Conservation (phyloP, 208 protist species). For the Acanthamoeba triangularis region DNA sequence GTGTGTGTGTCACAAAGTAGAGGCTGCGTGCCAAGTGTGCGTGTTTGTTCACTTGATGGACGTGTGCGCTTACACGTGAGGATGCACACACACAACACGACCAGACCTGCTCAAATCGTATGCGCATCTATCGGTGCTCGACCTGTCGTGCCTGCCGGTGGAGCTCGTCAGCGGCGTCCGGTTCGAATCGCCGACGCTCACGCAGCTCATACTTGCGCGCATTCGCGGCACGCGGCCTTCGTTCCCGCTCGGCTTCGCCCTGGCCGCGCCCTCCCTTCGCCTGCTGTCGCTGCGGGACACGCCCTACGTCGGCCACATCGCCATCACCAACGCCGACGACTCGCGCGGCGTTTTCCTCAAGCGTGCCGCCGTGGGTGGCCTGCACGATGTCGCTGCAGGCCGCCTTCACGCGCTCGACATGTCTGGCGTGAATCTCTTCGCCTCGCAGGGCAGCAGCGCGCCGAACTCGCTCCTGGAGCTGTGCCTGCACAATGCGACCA, state of each 20-base stretch:
- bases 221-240: background rate
- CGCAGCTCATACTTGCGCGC: background rate
- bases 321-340: background rate
- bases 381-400: background rate
- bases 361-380: background rate
- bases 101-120: conserved; percentile 31
- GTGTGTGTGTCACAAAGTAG: background rate
- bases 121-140: background rate
- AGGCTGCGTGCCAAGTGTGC: background rate
- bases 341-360: background rate
- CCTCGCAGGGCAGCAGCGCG: background rate
- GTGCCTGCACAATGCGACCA: background rate
- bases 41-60: background rate
- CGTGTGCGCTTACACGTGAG: too few relatives aligned
- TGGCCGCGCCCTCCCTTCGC: background rate
- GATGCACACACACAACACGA: background rate
- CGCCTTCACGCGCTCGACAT: background rate
- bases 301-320: background rate
- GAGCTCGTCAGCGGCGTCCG: background rate
- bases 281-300: background rate
- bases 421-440: background rate
- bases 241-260: background rate
- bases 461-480: background rate
- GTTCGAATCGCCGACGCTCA: conserved; percentile 5
- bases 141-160: background rate